These are phyloP conservation scores for Allium cepa DNA, from an alignment of 106 monocot genomes.

Conservation along the genomic window DNA sequence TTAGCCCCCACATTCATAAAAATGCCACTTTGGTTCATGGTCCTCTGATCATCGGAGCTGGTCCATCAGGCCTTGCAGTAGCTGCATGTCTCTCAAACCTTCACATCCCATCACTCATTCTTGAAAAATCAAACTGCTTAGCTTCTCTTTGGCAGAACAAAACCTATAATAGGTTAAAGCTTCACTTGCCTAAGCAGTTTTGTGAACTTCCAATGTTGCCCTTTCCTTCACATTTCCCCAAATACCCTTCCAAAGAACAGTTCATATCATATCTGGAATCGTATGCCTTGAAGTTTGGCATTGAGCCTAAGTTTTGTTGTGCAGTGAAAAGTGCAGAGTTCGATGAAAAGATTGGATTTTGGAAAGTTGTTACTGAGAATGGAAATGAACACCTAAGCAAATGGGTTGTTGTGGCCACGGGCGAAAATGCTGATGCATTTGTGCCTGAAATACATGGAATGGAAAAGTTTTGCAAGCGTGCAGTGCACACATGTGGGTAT, in stretches of 20 bases:
- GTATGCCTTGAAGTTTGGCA: conserved; percentile 45
- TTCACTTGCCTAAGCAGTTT: conserved; percentile 87
- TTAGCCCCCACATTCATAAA: neutral
- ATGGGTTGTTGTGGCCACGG: conserved; percentile 91
- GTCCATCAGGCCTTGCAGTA: conserved; percentile 87
- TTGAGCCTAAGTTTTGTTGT: conserved; percentile 43
- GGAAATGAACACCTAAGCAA: conserved; percentile 33
- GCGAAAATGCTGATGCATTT: conserved; percentile 79
- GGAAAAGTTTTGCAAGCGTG: conserved; percentile 29
- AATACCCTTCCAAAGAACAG: conserved; percentile 83
- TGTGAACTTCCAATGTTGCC: conserved; percentile 67
- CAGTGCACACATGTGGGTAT: conserved; percentile 65
- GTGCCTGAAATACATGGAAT: conserved; percentile 44
- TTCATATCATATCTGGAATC: conserved; percentile 70
- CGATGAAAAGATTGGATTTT: conserved; percentile 20
- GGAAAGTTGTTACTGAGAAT: conserved; percentile 32
- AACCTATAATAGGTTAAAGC: conserved; percentile 77
- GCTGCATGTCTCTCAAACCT: conserved; percentile 59
- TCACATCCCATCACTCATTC: conserved; percentile 51
- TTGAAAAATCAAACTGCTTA: conserved; percentile 67
- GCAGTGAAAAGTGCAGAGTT: conserved; percentile 42
- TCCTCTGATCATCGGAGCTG: conserved; percentile 82
- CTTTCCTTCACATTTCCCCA: conserved; percentile 67
- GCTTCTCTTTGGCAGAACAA: conserved; percentile 78
- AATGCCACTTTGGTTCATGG: conserved; percentile 33